Conservation (phyloP, 306 rosid genomes). For the Cotoneaster glaucophyllus region DNA sequence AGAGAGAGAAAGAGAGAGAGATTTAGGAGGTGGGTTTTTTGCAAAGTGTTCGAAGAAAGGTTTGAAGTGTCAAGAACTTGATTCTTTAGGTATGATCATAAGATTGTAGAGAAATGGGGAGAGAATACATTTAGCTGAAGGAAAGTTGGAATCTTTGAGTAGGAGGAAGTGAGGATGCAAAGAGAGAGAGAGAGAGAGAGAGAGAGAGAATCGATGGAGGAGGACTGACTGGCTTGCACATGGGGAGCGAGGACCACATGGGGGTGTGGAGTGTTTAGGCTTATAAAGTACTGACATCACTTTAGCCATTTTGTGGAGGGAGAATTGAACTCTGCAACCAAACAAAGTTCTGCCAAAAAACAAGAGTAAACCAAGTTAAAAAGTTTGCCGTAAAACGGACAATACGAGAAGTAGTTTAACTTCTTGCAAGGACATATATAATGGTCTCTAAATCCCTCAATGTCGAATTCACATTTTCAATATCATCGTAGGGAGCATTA, state of each 20-base stretch:
- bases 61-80: neutral
- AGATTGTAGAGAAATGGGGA: neutral
- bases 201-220: neutral
- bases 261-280: neutral
- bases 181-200: neutral
- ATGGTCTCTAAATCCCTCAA: too few species aligned
- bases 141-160: neutral
- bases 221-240: constrained; percentile 13
- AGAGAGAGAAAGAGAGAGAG: neutral
- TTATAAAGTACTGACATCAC: neutral
- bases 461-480: too few species aligned
- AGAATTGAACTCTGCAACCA: too few species aligned
- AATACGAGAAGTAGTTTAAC: too few species aligned
- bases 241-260: constrained; percentile 8
- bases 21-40: neutral
- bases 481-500: too few species aligned
- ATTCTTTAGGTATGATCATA: neutral
- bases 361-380: too few species aligned
- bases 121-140: neutral
- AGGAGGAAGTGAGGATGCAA: neutral
- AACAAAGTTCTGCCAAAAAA: too few species aligned
- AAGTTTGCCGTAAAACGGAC: too few species aligned
- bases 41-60: neutral
- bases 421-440: too few species aligned
- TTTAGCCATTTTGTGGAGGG: too few species aligned